These are phyloP conservation scores for Phalaenopsis equestris DNA, from an alignment of 106 monocot genomes.

Conservation along the genomic window DNA sequence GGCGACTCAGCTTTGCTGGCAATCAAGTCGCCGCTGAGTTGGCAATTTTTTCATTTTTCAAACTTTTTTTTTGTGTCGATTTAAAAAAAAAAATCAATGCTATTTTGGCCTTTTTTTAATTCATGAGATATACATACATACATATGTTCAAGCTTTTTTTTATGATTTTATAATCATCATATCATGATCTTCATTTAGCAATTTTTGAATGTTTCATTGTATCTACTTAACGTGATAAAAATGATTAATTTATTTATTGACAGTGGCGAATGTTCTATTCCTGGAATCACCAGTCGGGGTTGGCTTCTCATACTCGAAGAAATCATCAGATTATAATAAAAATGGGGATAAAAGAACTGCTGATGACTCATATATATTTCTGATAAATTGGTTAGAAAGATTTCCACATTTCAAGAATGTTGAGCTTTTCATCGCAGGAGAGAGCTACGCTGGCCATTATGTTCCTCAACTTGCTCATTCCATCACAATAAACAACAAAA, in stretches of 20 bases:
- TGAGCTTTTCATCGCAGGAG: conserved; percentile 79
- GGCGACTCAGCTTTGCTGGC: too few relatives aligned
- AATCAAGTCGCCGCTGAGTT: too few relatives aligned
- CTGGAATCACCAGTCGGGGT: conserved; percentile 91
- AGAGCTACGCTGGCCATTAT: conserved; percentile 92
- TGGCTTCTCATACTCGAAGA: conserved; percentile 88
- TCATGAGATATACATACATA: too few relatives aligned
- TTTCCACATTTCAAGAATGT: conserved; percentile 77
- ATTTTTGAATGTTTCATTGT: background rate
- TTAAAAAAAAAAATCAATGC: too few relatives aligned
- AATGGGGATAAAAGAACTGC: conserved; percentile 59
- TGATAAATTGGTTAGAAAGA: conserved; percentile 68
- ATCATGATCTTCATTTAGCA: background rate
- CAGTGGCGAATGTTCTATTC: conserved; percentile 83
- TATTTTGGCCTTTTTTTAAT: too few relatives aligned
- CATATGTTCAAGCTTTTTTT: too few relatives aligned
- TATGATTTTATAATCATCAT: too few relatives aligned
- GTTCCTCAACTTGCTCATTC: conserved; percentile 55
- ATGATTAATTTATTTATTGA: background rate
- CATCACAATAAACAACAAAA: conserved; percentile 1
- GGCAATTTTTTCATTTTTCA: too few relatives aligned
- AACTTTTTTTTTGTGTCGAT: too few relatives aligned
- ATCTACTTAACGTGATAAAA: too few relatives aligned
- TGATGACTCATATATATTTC: conserved; percentile 33
- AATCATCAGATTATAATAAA: conserved; percentile 41